These are phyloP conservation scores for Porcisia hertigi DNA, from an alignment of 208 protist genomes.

Conservation along the genomic window DNA sequence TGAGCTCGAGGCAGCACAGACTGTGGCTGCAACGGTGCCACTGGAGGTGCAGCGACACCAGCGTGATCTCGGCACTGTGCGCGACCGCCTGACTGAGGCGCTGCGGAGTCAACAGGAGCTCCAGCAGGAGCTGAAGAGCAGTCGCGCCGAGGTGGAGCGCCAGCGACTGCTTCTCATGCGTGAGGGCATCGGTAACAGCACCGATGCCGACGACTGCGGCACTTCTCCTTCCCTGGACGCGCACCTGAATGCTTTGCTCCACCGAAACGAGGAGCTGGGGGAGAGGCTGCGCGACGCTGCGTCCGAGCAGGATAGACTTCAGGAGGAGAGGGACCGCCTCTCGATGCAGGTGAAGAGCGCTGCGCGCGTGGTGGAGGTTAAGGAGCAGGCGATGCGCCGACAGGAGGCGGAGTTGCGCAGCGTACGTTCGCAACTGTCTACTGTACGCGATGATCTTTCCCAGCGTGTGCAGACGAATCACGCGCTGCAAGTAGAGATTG, in stretches of 20 bases:
- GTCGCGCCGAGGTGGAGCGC: constrained; percentile 30
- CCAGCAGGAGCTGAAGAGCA: constrained; percentile 33
- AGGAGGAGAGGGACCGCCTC: constrained; percentile 50
- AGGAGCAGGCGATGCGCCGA: constrained; percentile 49
- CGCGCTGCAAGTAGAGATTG: constrained; percentile 45
- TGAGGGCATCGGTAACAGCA: constrained; percentile 7
- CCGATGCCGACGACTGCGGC: constrained; percentile 12
- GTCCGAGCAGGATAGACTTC: constrained; percentile 35
- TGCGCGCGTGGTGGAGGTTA: constrained; percentile 38
- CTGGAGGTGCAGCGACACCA: constrained; percentile 43
- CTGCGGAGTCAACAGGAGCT: constrained; percentile 35
- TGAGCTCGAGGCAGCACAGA: constrained; percentile 48
- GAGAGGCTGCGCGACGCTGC: constrained; percentile 27
- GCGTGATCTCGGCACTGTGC: constrained; percentile 43
- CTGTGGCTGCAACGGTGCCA: constrained; percentile 53
- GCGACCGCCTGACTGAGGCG: constrained; percentile 47
- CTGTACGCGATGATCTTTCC: constrained; percentile 49
- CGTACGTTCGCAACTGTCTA: constrained; percentile 39
- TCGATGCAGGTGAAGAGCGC: constrained; percentile 44
- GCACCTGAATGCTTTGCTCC: constrained; percentile 48
- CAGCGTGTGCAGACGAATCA: constrained; percentile 49
- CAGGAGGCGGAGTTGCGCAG: constrained; percentile 50
- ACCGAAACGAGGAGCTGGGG: constrained; percentile 38
- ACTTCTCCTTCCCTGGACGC: constrained; percentile 26
- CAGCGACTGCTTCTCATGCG: constrained; percentile 27